Evolutionary conservation across 495 filamentous ascomycete genomes (phyloP).

Genomic region (Aspergillus baeticus): DNA sequence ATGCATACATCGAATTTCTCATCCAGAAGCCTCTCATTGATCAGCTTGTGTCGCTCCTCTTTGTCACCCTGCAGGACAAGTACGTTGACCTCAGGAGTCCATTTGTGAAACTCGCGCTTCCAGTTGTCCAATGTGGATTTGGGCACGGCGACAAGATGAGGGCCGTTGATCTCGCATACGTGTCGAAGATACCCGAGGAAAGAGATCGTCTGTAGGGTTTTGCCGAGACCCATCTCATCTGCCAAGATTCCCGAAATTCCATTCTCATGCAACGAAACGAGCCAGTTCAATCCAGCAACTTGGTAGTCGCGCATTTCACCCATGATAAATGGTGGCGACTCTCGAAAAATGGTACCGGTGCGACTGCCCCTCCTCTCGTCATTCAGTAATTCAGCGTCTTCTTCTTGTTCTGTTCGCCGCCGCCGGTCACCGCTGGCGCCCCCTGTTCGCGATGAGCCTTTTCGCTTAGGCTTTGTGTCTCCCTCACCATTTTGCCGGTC

Average conservation of each 20-base stretch:
- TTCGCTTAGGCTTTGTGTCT: slow-evolving; percentile 66
- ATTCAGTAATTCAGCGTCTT: slow-evolving; percentile 91
- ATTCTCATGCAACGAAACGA: slow-evolving; percentile 97
- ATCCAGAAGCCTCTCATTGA: slow-evolving; percentile 84
- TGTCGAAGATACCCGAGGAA: slow-evolving; percentile 94
- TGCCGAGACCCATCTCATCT: slow-evolving; percentile 96
- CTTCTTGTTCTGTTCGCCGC: slow-evolving; percentile 92
- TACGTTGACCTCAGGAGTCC: slow-evolving; percentile 95
- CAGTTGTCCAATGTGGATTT: slow-evolving; percentile 99
- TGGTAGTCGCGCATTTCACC: slow-evolving; percentile 94
- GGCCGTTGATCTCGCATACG: slow-evolving; percentile 80
- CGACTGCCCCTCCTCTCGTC: slow-evolving; percentile 87
- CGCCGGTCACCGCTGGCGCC: slow-evolving; percentile 79
- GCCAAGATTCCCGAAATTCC: slow-evolving; percentile 97
- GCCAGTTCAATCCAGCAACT: slow-evolving; percentile 91
- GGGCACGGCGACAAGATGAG: slow-evolving; percentile 91
- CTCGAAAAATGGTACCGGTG: slow-evolving; percentile 85
- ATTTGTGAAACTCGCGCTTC: slow-evolving; percentile 88
- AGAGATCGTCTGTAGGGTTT: slow-evolving; percentile 87
- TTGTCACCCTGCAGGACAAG: slow-evolving; percentile 94
- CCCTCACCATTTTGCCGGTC: slow-evolving; percentile 84
- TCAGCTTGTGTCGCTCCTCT: slow-evolving; percentile 84
- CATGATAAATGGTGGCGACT: slow-evolving; percentile 87
- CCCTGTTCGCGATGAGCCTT: slow-evolving; percentile 72
- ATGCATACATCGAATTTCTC: slow-evolving; percentile 94